Percentiles rank a stretch among this genome's conserved stretches.
Conservation (phyloP, 2,329 filamentous ascomycete species). For the Metarhizium humberi region DNA sequence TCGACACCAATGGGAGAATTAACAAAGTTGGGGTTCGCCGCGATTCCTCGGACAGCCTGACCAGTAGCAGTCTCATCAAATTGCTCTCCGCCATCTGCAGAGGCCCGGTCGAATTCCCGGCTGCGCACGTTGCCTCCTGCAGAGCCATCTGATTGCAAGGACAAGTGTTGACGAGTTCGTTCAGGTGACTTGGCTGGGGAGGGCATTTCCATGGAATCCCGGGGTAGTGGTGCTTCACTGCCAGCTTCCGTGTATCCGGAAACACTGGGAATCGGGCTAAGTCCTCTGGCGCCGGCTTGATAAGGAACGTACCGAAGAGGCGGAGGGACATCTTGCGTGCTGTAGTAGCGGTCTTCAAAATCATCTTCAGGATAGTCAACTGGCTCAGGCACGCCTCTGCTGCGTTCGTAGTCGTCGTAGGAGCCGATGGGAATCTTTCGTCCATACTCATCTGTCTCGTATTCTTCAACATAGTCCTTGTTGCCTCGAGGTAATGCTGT, state of each 20-base stretch:
- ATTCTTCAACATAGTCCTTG: slow-evolving; percentile 34
- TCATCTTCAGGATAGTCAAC: slow-evolving; percentile 31
- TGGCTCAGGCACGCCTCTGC: slow-evolving; percentile 17
- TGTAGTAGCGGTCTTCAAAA: slow-evolving; percentile 40
- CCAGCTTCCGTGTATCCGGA: slow-evolving; percentile 73
- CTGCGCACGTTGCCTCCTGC: slow-evolving; percentile 32
- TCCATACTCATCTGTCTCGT: slow-evolving; percentile 37
- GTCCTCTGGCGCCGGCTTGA: slow-evolving; percentile 56
- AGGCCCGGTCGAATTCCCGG: slow-evolving; percentile 44
- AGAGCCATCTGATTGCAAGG: slow-evolving; percentile 23
- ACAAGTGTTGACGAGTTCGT: slow-evolving; percentile 23
- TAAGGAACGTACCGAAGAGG: slow-evolving; percentile 60
- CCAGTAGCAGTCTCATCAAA: slow-evolving; percentile 52
- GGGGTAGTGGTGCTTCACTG: slow-evolving; percentile 46
- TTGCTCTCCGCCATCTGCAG: slow-evolving; percentile 46
- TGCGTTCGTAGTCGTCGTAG: slow-evolving; percentile 32
- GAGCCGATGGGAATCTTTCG: slow-evolving; percentile 32
- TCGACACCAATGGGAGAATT: slow-evolving; percentile 67
- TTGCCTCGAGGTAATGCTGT: slow-evolving; percentile 42
- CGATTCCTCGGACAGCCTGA: slow-evolving; percentile 62
- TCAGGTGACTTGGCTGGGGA: slow-evolving; percentile 43
- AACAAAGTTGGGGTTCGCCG: slow-evolving; percentile 67
- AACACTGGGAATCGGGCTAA: slow-evolving; percentile 88
- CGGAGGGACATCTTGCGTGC: slow-evolving; percentile 53
- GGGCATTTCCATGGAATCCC: slow-evolving; percentile 46